Conservation (phyloP, 73 alveolate genomes). For the Paramecium primaurelia region DNA sequence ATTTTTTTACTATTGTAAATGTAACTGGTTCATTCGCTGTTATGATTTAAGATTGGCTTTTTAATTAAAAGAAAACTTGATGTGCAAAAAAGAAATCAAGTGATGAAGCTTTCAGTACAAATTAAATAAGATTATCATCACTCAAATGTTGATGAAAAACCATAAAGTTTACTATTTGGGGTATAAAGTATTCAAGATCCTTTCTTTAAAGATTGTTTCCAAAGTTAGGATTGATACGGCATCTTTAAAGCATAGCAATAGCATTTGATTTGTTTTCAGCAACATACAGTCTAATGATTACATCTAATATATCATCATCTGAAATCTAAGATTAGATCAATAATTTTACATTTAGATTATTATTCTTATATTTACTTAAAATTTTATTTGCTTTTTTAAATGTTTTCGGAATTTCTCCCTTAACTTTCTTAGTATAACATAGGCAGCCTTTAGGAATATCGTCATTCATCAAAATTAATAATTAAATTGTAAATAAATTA, state of each 20-base stretch:
- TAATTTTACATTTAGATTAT: neutral
- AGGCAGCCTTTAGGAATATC: neutral
- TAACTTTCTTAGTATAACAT: neutral
- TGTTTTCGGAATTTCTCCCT: neutral
- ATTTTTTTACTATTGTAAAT: neutral
- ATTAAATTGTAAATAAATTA: neutral
- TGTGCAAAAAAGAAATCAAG: constrained; percentile 61
- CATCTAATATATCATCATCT: constrained; percentile 29
- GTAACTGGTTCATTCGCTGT: neutral
- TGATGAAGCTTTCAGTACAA: constrained; percentile 23
- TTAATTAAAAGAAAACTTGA: constrained; percentile 22
- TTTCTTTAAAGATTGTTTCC: constrained; percentile 66
- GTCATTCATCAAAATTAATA: neutral
- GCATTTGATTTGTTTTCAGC: constrained; percentile 1
- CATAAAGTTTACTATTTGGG: constrained; percentile 65
- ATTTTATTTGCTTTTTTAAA: neutral
- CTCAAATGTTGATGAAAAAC: constrained; percentile 47
- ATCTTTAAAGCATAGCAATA: constrained; percentile 71
- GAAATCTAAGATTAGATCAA: neutral
- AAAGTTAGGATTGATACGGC: constrained; percentile 89
- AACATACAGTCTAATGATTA: neutral
- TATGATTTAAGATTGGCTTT: neutral
- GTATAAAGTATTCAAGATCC: constrained; percentile 85
- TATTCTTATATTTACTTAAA: neutral
- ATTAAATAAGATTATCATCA: constrained; percentile 27